These are phyloP conservation scores for Skeletonema grethae DNA, from an alignment of 108 stramenopile genomes.

Conservation along the genomic window DNA sequence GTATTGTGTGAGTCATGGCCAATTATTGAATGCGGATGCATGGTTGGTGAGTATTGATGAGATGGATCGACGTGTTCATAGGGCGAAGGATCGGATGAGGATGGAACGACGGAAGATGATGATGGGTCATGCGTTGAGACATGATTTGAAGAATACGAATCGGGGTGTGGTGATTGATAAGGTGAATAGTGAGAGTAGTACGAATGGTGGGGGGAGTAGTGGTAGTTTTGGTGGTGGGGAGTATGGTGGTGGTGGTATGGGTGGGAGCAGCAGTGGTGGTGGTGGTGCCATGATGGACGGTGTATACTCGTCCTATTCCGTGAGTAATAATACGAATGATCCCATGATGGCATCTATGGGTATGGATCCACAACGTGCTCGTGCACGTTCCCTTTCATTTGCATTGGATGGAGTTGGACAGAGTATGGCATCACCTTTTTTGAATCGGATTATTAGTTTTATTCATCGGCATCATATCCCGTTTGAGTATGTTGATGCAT, in stretches of 20 bases:
- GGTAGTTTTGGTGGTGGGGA: too few species aligned
- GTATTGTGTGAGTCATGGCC: conserved; percentile 66
- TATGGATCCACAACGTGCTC: conserved; percentile 24
- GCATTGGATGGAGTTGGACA: conserved; percentile 9
- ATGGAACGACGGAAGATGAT: conserved; percentile 78
- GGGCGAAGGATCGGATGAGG: conserved; percentile 74
- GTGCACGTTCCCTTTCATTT: conserved; percentile 1
- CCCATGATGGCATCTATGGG: neutral
- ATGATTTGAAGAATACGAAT: conserved; percentile 70
- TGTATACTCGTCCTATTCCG: conserved; percentile 4
- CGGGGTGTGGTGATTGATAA: conserved; percentile 80
- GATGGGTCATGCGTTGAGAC: conserved; percentile 77
- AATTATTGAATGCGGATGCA: conserved; percentile 68
- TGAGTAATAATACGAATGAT: neutral
- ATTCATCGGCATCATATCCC: conserved; percentile 75
- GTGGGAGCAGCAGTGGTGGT: too few species aligned
- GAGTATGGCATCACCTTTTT: conserved; percentile 62
- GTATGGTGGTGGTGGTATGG: too few species aligned
- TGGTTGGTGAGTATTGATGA: conserved; percentile 85
- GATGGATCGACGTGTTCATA: conserved; percentile 74
- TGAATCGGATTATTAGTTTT: conserved; percentile 64
- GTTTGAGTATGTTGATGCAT: conserved; percentile 88
- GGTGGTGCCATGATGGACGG: neutral
- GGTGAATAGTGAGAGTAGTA: neutral
- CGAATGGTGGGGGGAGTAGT: neutral